phyloP scores from a whole-genome alignment of 345 rosid genomes.

The Mallotus nudiflorus region DNA sequence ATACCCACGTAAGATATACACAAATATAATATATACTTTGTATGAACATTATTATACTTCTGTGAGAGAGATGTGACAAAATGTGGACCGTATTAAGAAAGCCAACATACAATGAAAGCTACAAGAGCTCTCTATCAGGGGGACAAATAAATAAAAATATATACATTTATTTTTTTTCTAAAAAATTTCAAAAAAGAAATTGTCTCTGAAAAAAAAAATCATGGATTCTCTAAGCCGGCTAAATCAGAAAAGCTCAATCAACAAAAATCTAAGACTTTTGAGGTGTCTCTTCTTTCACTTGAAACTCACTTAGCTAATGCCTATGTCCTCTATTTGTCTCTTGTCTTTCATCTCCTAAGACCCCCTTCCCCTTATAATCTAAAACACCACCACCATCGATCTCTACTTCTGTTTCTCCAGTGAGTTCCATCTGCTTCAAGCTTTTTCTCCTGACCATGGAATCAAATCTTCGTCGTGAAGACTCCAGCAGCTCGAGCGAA shows the following conservation, averaged over 20 bases:
- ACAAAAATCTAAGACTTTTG: constrained; percentile 22
- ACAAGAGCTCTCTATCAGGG: constrained; percentile 18
- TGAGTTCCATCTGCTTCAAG: neutral
- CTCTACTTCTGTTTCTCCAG: constrained; percentile 2
- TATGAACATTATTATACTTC: neutral
- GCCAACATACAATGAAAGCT: constrained; percentile 24
- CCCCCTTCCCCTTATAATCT: too few relatives aligned
- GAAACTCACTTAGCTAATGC: neutral
- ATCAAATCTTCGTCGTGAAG: constrained; percentile 8
- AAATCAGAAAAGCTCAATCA: constrained; percentile 14
- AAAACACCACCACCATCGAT: neutral
- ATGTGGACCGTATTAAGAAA: constrained; percentile 25
- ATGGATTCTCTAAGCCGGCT: constrained; percentile 24
- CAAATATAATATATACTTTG: neutral
- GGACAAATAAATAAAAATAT: constrained; percentile 2
- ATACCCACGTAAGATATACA: too few relatives aligned
- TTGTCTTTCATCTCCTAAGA: neutral
- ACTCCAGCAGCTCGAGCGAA: constrained; percentile 23
- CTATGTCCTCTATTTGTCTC: constrained; percentile 9
- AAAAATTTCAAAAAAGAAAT: neutral
- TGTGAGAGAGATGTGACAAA: constrained; percentile 4
- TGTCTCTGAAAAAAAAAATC: constrained; percentile 3
- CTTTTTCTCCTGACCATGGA: constrained; percentile 1
- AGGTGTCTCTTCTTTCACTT: neutral
- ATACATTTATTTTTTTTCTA: neutral